These are phyloP conservation scores for Zoysia japonica DNA, from an alignment of 176 grass and related monocot genomes.

Conservation along the genomic window DNA sequence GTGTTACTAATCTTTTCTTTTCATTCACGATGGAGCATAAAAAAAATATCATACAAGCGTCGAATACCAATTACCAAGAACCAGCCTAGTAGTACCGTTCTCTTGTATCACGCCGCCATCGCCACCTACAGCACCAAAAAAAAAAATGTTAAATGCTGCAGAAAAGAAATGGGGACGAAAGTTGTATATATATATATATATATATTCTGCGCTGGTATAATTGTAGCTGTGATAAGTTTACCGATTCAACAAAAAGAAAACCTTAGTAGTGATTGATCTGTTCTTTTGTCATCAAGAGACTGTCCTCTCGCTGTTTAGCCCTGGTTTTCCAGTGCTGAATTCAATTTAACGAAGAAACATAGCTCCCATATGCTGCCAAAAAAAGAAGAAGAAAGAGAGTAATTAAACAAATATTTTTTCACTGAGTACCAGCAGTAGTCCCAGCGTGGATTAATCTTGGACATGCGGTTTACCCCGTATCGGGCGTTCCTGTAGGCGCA, in stretches of 20 bases:
- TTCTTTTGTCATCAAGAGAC: background rate
- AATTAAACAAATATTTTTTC: background rate
- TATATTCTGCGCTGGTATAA: constrained; percentile 1
- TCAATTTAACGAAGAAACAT: background rate
- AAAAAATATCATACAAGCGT: constrained; percentile 46
- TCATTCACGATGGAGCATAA: background rate
- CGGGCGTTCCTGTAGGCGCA: constrained; percentile 88
- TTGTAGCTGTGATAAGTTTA: constrained; percentile 11
- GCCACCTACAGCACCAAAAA: constrained; percentile 57
- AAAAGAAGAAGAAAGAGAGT: background rate
- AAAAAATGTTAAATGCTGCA: constrained; percentile 24
- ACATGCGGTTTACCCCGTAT: constrained; percentile 90
- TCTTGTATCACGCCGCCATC: constrained; percentile 71
- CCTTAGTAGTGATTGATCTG: background rate
- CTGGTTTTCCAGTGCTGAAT: background rate
- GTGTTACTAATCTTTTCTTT: constrained; percentile 17
- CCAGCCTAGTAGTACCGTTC: constrained; percentile 64
- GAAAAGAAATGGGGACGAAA: constrained; percentile 6
- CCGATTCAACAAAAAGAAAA: background rate
- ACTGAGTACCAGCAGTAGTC: constrained; percentile 87
- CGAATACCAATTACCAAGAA: constrained; percentile 12
- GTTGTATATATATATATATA: background rate
- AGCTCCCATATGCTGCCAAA: background rate
- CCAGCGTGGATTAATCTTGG: constrained; percentile 79
- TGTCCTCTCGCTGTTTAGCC: background rate